A percentile compares a stretch with the other conserved stretches of the same genome.
phyloP scores from a whole-genome alignment of 1,284 basidiomycete species.

The Ceratobasidium theobromae region DNA sequence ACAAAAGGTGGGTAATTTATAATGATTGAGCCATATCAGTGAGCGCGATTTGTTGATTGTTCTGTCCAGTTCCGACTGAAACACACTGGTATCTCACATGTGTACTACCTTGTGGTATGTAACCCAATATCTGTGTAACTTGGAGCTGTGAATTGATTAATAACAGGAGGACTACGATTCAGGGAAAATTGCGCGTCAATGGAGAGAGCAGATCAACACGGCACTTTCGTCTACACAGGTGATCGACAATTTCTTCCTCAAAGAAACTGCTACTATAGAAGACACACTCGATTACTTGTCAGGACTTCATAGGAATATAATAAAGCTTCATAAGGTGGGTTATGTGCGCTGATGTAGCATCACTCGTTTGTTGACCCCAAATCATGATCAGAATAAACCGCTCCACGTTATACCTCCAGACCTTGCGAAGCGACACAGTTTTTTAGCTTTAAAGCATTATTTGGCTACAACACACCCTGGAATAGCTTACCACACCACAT shows the following conservation, averaged over 20 bases:
- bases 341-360: neutral
- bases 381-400: constrained; percentile 30
- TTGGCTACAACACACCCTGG: constrained; percentile 43
- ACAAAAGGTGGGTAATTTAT: constrained; percentile 49
- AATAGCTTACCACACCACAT: constrained; percentile 47
- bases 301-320: constrained; percentile 45
- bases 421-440: constrained; percentile 43
- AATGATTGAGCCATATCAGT: neutral
- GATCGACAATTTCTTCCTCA: constrained; percentile 55
- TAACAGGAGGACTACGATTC: constrained; percentile 32
- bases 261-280: constrained; percentile 50
- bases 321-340: constrained; percentile 44
- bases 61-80: constrained; percentile 49
- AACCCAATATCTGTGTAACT: neutral
- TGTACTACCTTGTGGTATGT: constrained; percentile 55
- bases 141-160: neutral
- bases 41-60: neutral
- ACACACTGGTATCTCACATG: constrained; percentile 49
- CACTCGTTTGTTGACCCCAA: neutral
- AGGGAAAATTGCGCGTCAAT: constrained; percentile 40
- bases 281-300: constrained; percentile 54
- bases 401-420: constrained; percentile 37
- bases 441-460: constrained; percentile 42
- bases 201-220: constrained; percentile 47
- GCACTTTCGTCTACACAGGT: constrained; percentile 54